Evolutionary conservation across 2,329 filamentous ascomycete genomes (phyloP).

Genomic region (Fusarium armeniacum): DNA sequence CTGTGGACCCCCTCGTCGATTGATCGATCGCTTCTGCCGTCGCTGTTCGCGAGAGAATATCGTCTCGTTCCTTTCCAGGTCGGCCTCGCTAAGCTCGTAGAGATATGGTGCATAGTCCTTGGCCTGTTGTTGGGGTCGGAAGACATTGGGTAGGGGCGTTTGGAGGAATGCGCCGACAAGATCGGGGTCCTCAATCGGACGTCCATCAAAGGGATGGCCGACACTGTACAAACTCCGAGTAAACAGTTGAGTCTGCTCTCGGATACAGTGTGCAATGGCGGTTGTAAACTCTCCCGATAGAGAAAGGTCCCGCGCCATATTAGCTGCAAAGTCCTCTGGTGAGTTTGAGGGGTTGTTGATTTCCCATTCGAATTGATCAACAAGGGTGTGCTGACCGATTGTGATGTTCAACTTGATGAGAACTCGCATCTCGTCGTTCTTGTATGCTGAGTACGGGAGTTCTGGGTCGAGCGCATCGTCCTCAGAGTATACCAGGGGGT

Average conservation of each 20-base stretch:
- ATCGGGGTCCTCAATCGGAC: constrained; percentile 92
- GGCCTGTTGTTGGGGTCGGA: constrained; percentile 90
- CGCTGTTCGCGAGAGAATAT: constrained; percentile 95
- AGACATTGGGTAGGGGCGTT: constrained; percentile 84
- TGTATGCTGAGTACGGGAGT: constrained; percentile 92
- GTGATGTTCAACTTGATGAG: constrained; percentile 97
- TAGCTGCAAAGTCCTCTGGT: constrained; percentile 91
- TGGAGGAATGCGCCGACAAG: constrained; percentile 87
- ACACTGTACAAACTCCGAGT: constrained; percentile 93
- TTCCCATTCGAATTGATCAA: constrained; percentile 99
- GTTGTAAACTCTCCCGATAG: constrained; percentile 96
- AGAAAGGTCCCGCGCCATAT: constrained; percentile 90
- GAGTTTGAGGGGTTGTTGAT: constrained; percentile 96
- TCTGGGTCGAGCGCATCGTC: constrained; percentile 92
- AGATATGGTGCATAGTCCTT: constrained; percentile 95
- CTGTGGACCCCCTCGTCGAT: constrained; percentile 90
- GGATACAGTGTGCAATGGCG: constrained; percentile 96
- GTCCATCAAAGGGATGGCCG: constrained; percentile 94
- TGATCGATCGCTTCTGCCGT: constrained; percentile 94
- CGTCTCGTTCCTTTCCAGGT: constrained; percentile 90
- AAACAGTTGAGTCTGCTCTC: constrained; percentile 95
- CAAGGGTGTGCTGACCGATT: constrained; percentile 91
- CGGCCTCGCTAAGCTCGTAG: constrained; percentile 92
- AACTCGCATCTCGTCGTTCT: constrained; percentile 99
- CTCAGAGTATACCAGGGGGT: constrained; percentile 89